phyloP scores from a whole-genome alignment of 768 basidiomycete species.

The Fistulinella prunicolor region DNA sequence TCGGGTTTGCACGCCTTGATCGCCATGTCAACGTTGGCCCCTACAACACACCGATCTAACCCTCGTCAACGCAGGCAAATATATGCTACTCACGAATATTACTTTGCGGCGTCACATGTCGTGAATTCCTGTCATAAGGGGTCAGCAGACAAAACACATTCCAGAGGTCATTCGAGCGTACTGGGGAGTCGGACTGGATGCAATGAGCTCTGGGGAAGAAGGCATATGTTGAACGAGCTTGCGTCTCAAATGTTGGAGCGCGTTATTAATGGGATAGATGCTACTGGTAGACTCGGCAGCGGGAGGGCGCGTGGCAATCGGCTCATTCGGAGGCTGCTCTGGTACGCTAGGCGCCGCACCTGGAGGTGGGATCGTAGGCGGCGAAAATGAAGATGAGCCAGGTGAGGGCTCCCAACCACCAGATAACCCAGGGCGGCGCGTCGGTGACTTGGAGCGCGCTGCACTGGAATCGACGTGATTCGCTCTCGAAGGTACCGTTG shows the following conservation, averaged over 20 bases:
- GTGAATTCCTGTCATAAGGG: slow-evolving; percentile 14
- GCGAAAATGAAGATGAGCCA: slow-evolving; percentile 12
- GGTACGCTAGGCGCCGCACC: neutral
- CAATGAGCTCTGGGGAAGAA: slow-evolving; percentile 16
- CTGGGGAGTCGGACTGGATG: slow-evolving; percentile 15
- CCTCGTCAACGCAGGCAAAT: neutral
- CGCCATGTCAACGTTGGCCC: slow-evolving; percentile 69
- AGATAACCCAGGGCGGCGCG: slow-evolving; percentile 15
- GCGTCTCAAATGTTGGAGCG: slow-evolving; percentile 29
- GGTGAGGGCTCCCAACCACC: slow-evolving; percentile 24
- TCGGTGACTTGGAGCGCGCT: slow-evolving; percentile 19
- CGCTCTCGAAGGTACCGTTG: slow-evolving; percentile 7
- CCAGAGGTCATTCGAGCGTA: slow-evolving; percentile 3
- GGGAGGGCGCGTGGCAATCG: neutral
- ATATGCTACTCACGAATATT: slow-evolving; percentile 38
- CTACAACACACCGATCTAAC: slow-evolving; percentile 6
- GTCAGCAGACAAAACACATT: neutral
- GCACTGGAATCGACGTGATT: slow-evolving; percentile 1
- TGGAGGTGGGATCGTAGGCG: neutral
- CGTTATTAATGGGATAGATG: slow-evolving; percentile 7
- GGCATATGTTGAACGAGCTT: slow-evolving; percentile 22
- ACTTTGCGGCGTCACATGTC: slow-evolving; percentile 39
- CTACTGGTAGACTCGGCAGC: slow-evolving; percentile 9
- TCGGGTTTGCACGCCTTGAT: slow-evolving; percentile 72
- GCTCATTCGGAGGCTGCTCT: slow-evolving; percentile 9